These are phyloP conservation scores for Solanum gandarillasii DNA, from an alignment of 257 asterid species.

Conservation along the genomic window DNA sequence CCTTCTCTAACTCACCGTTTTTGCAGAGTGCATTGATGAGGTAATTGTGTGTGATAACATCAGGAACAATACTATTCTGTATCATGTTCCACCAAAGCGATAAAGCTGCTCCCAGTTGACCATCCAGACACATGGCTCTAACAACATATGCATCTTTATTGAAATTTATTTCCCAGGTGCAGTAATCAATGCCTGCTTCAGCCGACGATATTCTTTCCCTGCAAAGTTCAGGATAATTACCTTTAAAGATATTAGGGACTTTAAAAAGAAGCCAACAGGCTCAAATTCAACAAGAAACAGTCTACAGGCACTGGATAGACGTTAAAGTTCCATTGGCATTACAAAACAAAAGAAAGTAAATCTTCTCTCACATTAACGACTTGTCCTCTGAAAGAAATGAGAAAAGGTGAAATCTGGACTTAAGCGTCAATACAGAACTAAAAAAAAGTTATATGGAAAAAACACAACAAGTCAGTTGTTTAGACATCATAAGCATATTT, in stretches of 20 bases:
- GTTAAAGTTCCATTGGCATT: not conserved
- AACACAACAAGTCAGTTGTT: not conserved
- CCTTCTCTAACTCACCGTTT: constrained; percentile 48
- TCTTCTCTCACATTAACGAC: not conserved
- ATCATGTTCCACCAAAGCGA: constrained; percentile 46
- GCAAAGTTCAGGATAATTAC: not conserved
- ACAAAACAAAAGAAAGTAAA: not conserved
- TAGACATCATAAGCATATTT: not conserved
- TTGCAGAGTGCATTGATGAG: constrained; percentile 68
- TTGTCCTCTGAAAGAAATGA: not conserved
- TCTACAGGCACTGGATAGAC: not conserved
- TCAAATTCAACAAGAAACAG: not conserved
- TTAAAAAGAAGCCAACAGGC: not conserved
- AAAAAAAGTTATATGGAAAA: not conserved
- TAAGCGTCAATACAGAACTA: not conserved
- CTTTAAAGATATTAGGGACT: not conserved
- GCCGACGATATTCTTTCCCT: constrained; percentile 38
- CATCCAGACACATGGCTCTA: constrained; percentile 60
- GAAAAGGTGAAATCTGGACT: not conserved
- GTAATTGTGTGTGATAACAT: constrained; percentile 58
- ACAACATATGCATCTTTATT: constrained; percentile 20
- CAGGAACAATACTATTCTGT: constrained; percentile 41
- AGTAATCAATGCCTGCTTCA: constrained; percentile 11
- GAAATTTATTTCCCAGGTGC: constrained; percentile 12
- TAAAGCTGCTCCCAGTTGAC: constrained; percentile 50